Conservation (phyloP, 116 monocot genomes). For the Papilionanthe hybrid region DNA sequence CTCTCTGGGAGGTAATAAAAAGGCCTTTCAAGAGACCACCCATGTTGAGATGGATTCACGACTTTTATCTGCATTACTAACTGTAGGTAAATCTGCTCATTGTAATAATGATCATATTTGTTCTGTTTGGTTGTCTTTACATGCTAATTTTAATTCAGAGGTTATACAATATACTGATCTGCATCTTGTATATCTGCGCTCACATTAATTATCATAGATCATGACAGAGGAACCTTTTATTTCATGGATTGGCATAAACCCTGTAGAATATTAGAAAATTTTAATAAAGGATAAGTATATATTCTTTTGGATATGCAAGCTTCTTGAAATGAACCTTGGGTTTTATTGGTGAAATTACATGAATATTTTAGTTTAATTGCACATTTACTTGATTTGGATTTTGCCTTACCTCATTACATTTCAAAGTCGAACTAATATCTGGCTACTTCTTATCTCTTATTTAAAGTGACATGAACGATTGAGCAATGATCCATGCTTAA, state of each 20-base stretch:
- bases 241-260: neutral
- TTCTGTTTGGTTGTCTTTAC: neutral
- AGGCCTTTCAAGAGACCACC: constrained; percentile 26
- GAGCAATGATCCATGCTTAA: neutral
- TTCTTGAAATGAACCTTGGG: neutral
- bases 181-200: neutral
- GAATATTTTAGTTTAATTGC: neutral
- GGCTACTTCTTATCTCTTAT: neutral
- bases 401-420: neutral
- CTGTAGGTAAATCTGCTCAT: constrained; percentile 41
- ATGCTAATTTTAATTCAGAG: neutral
- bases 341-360: neutral
- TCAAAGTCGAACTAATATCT: neutral
- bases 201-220: neutral
- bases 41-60: constrained; percentile 88
- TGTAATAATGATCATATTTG: neutral
- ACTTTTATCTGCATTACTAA: constrained; percentile 74
- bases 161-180: neutral
- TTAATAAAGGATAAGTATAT: neutral
- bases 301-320: neutral
- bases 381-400: neutral
- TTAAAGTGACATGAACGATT: neutral
- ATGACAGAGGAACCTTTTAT: too few relatives aligned
- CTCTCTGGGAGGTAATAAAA: constrained; percentile 16
- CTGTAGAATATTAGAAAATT: neutral